phyloP scores from a whole-genome alignment of 2,329 filamentous ascomycete species.

The Nemania serpens region DNA sequence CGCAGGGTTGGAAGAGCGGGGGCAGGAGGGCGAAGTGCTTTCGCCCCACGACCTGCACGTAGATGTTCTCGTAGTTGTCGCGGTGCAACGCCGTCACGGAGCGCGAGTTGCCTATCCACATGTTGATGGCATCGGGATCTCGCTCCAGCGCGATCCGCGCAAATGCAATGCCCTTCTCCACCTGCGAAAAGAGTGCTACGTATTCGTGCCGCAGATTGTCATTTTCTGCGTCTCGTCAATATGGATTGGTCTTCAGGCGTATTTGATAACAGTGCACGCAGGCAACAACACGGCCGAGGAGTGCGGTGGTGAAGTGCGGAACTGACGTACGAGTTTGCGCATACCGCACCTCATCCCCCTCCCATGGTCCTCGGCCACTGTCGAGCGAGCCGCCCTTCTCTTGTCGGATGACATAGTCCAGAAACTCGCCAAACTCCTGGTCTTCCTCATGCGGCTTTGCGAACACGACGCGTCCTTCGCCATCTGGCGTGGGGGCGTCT shows the following conservation, averaged over 20 bases:
- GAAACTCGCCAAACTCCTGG: slow-evolving; percentile 65
- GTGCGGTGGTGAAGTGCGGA: not conserved
- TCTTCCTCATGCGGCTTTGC: slow-evolving; percentile 74
- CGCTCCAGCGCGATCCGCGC: slow-evolving; percentile 70
- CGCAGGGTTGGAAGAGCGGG: slow-evolving; percentile 70
- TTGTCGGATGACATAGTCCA: slow-evolving; percentile 64
- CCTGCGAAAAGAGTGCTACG: slow-evolving; percentile 61
- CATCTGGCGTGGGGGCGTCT: slow-evolving; percentile 55
- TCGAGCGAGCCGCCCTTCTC: slow-evolving; percentile 44
- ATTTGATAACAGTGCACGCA: not conserved
- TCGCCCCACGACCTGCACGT: slow-evolving; percentile 72
- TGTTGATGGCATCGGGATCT: slow-evolving; percentile 74
- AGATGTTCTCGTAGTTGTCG: slow-evolving; percentile 86
- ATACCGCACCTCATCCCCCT: slow-evolving; percentile 63
- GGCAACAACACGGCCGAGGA: not conserved
- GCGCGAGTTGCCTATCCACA: slow-evolving; percentile 78
- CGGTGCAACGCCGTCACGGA: slow-evolving; percentile 76
- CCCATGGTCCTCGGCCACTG: slow-evolving; percentile 34
- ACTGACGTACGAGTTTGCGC: slow-evolving; percentile 69
- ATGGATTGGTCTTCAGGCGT: not conserved
- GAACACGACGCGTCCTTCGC: slow-evolving; percentile 53
- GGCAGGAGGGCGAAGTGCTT: slow-evolving; percentile 79
- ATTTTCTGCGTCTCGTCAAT: slow-evolving; percentile 61
- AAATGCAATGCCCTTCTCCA: slow-evolving; percentile 69
- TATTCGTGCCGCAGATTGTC: slow-evolving; percentile 82